Evolutionary conservation across 768 basidiomycete species (phyloP), one percentile per base, ranked within the genome.

Genomic region (Chiua virens): DNA sequence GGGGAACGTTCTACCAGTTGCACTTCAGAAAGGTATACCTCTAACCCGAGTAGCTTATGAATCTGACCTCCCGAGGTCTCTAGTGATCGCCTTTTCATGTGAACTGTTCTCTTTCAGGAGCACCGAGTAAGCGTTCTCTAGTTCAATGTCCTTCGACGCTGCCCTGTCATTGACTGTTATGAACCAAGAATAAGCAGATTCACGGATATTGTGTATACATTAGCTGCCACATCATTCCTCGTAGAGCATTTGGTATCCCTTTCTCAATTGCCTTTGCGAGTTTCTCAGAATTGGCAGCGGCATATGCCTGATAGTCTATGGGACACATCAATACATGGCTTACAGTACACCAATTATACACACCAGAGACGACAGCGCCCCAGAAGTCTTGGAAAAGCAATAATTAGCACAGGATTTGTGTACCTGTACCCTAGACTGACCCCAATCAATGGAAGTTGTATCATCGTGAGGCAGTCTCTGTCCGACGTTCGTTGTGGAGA

Each of bases 201-300:
- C 22, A 4, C 7, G 34, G 15, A 50, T 42, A 45, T 47, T 36
- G 57, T 47, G 64, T 64, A 59, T 73, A 90, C 93, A 96, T 97
- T 66, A 96, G 78, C 66, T 97, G 94, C 92, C 91, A 98, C 76
- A 96, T 84, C 86, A 98, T 96, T 42, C 93, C 93, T 45, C 93
- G 82, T 42, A 95, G 72, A 2, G 92, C 84, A 38, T 82, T 75
- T 14, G 97, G 97, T 36, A 99, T 92, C 4, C 97, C 97, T 54
- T 77, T 79, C 57, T 97, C 93, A 47, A 99, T 99, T 4, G 94
- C 96, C 60, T 79, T 78, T 1, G 92, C 92, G 22, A 99, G 74
- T 52, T 86, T 79, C 55, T 89, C 84, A 4, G 96, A 79, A 49
- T 83, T 74, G 45, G 86, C 81, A 14, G 89, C 72, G 6, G 97